Conservation (phyloP, 1,284 basidiomycete species). For the Moesziomyces antarcticus region DNA sequence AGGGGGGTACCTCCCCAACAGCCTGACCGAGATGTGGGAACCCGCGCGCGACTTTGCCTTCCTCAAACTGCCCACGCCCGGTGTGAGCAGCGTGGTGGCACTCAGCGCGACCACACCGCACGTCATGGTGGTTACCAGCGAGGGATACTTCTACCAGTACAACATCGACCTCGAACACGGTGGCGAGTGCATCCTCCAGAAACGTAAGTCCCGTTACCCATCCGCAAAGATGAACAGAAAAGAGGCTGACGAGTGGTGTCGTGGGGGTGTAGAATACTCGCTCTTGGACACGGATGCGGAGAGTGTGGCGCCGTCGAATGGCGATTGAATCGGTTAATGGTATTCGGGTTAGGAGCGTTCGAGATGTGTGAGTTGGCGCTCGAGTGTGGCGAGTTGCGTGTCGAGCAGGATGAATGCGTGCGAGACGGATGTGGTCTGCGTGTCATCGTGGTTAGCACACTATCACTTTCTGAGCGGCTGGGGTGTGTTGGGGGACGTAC, state of each 20-base stretch:
- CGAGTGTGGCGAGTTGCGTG: not conserved
- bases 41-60: slow-evolving; percentile 94
- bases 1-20: slow-evolving; percentile 89
- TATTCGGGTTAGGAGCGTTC: no score
- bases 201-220: slow-evolving; percentile 70
- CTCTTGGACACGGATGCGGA: slow-evolving; percentile 19
- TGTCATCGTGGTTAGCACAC: no score
- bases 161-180: slow-evolving; percentile 95
- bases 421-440: not conserved
- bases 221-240: not conserved
- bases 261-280: slow-evolving; percentile 7
- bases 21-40: slow-evolving; percentile 96
- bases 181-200: slow-evolving; percentile 92
- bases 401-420: slow-evolving; percentile 6
- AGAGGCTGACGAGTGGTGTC: not conserved
- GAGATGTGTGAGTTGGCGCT: not conserved
- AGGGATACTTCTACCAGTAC: slow-evolving; percentile 95
- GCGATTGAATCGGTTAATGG: no score
- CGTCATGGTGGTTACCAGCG: slow-evolving; percentile 95
- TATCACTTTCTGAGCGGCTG: no score
- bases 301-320: not conserved
- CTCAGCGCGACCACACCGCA: slow-evolving; percentile 81
- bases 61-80: slow-evolving; percentile 84
- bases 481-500: no score
- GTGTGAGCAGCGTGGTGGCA: slow-evolving; percentile 70